Conservation (phyloP, 1,284 basidiomycete genomes). For the Ustilago trichophora region DNA sequence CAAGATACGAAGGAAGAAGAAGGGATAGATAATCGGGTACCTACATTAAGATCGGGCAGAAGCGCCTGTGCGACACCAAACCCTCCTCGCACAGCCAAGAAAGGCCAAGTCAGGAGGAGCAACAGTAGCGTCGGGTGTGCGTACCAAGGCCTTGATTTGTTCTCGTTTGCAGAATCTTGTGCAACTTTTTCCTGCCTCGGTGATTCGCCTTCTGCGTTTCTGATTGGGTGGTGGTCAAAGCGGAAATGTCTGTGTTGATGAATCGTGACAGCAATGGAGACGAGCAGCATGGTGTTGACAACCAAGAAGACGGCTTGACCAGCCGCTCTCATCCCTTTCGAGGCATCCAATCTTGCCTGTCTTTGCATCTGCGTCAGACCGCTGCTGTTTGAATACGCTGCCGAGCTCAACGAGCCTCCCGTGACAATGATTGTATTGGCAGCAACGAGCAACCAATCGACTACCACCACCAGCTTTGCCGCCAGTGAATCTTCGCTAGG, state of each 20-base stretch:
- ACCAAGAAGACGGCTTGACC: slow-evolving; percentile 32
- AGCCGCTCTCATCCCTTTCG: slow-evolving; percentile 12
- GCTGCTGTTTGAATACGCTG: slow-evolving; percentile 4
- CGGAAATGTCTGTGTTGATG: slow-evolving; percentile 10
- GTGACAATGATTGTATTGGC: slow-evolving; percentile 40
- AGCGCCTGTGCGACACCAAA: slow-evolving; percentile 36
- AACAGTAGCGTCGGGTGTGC: slow-evolving; percentile 29
- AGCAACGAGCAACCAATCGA: slow-evolving; percentile 20
- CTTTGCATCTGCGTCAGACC: slow-evolving; percentile 4
- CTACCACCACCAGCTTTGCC: not conserved
- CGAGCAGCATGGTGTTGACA: slow-evolving; percentile 14
- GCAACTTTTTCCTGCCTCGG: not conserved
- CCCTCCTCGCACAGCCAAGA: slow-evolving; percentile 36
- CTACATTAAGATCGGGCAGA: slow-evolving; percentile 27
- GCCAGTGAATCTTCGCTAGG: not conserved
- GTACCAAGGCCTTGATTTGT: slow-evolving; percentile 12
- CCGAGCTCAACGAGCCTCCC: slow-evolving; percentile 21
- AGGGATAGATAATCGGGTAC: no score
- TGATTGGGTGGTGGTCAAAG: not conserved
- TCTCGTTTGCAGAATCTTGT: not conserved
- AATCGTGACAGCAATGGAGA: slow-evolving; percentile 22
- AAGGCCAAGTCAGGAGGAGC: slow-evolving; percentile 39
- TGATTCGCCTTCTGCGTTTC: not conserved
- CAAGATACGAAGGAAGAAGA: not conserved
- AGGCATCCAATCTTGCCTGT: not conserved